phyloP scores from a whole-genome alignment of 768 basidiomycete genomes.

The Lepiota brunneoincarnata region DNA sequence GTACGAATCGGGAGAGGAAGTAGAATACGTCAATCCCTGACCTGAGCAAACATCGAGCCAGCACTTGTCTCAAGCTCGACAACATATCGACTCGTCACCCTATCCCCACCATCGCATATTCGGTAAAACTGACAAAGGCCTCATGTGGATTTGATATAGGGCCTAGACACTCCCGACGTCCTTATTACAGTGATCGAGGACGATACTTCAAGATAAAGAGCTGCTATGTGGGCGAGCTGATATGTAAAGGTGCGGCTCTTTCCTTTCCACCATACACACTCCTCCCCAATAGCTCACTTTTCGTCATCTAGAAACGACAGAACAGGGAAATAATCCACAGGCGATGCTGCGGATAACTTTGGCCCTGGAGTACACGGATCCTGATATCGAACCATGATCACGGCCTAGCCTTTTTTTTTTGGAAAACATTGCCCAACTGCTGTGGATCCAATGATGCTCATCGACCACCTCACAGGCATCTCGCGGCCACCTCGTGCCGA shows the following conservation, averaged over 20 bases:
- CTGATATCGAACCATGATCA: too few relatives aligned
- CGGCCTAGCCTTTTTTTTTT: too few relatives aligned
- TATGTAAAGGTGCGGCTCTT: slow-evolving; percentile 81
- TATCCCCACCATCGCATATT: slow-evolving; percentile 22
- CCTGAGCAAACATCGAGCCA: slow-evolving; percentile 67
- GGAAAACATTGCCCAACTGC: too few relatives aligned
- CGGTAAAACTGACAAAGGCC: neutral
- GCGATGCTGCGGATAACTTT: too few relatives aligned
- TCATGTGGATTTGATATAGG: slow-evolving; percentile 36
- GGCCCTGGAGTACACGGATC: too few relatives aligned
- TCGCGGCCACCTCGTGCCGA: too few relatives aligned
- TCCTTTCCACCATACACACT: too few relatives aligned
- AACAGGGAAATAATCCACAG: too few relatives aligned
- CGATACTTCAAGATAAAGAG: slow-evolving; percentile 67
- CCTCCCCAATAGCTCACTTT: too few relatives aligned
- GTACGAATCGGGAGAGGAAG: slow-evolving; percentile 45
- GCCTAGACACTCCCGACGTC: slow-evolving; percentile 76
- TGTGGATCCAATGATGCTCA: too few relatives aligned
- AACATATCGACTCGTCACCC: slow-evolving; percentile 69
- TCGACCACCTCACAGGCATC: too few relatives aligned
- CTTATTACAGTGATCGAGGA: slow-evolving; percentile 74
- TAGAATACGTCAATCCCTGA: slow-evolving; percentile 74
- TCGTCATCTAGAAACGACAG: too few relatives aligned
- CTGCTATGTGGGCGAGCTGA: slow-evolving; percentile 73
- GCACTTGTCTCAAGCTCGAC: slow-evolving; percentile 71